Evolutionary conservation across 169 alveolate genomes (phyloP).

Genomic region (Cryptosporidium sp.): DNA sequence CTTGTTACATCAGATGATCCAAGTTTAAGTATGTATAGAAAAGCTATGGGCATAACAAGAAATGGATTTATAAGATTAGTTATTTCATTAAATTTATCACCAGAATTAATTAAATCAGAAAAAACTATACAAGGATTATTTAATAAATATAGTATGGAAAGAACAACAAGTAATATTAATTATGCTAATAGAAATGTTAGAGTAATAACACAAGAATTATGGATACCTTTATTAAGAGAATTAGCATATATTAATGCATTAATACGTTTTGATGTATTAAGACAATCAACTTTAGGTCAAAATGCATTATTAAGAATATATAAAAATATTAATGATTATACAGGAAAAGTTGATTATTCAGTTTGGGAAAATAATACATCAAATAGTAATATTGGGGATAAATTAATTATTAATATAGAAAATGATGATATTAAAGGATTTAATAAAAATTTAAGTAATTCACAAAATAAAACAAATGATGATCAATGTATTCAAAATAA

Average conservation of each 20-base stretch:
- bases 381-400: not conserved
- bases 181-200: slow-evolving; percentile 54
- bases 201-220: slow-evolving; percentile 68
- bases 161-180: slow-evolving; percentile 12
- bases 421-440: not conserved
- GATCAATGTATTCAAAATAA: not conserved
- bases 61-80: slow-evolving; percentile 69
- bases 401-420: not conserved
- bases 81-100: slow-evolving; percentile 37
- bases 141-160: slow-evolving; percentile 58
- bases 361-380: slow-evolving; percentile 32
- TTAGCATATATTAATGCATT: slow-evolving; percentile 74
- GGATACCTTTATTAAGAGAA: slow-evolving; percentile 75
- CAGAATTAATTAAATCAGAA: slow-evolving; percentile 64
- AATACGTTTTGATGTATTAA: slow-evolving; percentile 55
- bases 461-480: not conserved
- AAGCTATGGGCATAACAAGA: slow-evolving; percentile 63
- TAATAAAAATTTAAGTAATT: not conserved
- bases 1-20: slow-evolving; percentile 72
- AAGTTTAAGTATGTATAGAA: slow-evolving; percentile 28
- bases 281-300: slow-evolving; percentile 67
- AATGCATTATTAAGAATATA: slow-evolving; percentile 39
- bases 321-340: slow-evolving; percentile 36
- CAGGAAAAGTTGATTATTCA: slow-evolving; percentile 69
- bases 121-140: slow-evolving; percentile 27